These are phyloP conservation scores for Vitis hybrid DNA, from an alignment of 177 flowering plant species.

Conservation along the genomic window DNA sequence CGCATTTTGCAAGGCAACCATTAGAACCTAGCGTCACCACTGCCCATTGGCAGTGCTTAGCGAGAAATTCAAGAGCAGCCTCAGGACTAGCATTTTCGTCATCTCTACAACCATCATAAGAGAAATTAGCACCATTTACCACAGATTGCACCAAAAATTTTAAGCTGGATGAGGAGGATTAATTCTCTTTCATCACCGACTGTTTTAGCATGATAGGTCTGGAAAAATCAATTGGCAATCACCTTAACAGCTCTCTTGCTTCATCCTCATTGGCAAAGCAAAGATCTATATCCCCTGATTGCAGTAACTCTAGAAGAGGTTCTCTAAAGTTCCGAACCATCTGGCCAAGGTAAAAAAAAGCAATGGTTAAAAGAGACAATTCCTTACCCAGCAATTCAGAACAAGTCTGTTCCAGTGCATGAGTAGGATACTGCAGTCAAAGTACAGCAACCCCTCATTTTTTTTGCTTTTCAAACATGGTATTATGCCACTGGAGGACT, in stretches of 20 bases:
- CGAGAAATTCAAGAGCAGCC: conserved; percentile 69
- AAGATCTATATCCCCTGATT: conserved; percentile 80
- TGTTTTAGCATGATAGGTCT: background rate
- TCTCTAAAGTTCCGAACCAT: conserved; percentile 78
- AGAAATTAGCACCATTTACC: conserved; percentile 2
- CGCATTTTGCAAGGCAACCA: conserved; percentile 87
- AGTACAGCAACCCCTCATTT: too few relatives aligned
- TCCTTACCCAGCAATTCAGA: too few relatives aligned
- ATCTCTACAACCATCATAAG: conserved; percentile 35
- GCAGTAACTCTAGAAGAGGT: conserved; percentile 63
- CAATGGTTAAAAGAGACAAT: too few relatives aligned
- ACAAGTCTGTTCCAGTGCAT: too few relatives aligned
- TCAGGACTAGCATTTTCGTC: conserved; percentile 56
- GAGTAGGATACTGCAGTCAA: too few relatives aligned
- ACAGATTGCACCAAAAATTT: background rate
- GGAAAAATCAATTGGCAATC: conserved; percentile 10
- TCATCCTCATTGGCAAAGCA: conserved; percentile 99
- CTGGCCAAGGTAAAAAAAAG: conserved; percentile 33
- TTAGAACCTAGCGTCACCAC: conserved; percentile 84
- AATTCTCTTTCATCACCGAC: background rate
- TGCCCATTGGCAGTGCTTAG: conserved; percentile 75
- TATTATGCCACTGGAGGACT: too few relatives aligned
- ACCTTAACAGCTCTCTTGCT: conserved; percentile 86
- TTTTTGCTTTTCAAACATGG: too few relatives aligned
- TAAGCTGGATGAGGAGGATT: too few relatives aligned